Conservation (phyloP, 257 asterid species). For the Solanum chmielewskii region DNA sequence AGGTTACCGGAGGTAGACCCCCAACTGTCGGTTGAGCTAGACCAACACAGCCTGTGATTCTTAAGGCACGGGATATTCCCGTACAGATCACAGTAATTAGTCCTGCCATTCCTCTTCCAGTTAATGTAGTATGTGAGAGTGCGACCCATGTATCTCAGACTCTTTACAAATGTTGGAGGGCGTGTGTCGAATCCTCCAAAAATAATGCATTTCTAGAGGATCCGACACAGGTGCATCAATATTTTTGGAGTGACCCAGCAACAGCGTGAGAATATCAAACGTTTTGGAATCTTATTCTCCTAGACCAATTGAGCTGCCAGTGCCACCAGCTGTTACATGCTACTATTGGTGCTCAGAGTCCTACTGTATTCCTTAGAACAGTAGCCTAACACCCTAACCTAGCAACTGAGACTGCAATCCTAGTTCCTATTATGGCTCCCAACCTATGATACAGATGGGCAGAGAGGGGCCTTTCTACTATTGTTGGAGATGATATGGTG, state of each 20-base stretch:
- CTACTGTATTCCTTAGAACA: background rate
- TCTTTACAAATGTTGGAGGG: background rate
- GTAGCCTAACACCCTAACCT: background rate
- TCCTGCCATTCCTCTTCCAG: background rate
- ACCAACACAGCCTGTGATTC: background rate
- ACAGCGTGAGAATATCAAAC: background rate
- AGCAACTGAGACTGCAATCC: background rate
- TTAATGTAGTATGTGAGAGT: background rate
- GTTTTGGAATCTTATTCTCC: background rate
- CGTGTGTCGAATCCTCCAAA: background rate
- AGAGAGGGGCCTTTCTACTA: background rate
- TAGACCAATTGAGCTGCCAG: background rate
- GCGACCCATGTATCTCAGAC: background rate
- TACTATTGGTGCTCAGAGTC: background rate
- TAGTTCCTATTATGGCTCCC: background rate
- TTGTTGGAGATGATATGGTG: background rate
- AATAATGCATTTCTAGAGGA: background rate
- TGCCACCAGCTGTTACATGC: background rate
- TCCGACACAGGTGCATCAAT: background rate
- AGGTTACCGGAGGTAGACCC: background rate
- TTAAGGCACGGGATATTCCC: background rate
- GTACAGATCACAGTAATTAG: background rate
- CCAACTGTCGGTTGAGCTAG: background rate
- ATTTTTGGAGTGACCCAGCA: background rate
- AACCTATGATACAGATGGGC: background rate